Conservation (phyloP, 805 yeast species). For the Barnettozyma sp. region DNA sequence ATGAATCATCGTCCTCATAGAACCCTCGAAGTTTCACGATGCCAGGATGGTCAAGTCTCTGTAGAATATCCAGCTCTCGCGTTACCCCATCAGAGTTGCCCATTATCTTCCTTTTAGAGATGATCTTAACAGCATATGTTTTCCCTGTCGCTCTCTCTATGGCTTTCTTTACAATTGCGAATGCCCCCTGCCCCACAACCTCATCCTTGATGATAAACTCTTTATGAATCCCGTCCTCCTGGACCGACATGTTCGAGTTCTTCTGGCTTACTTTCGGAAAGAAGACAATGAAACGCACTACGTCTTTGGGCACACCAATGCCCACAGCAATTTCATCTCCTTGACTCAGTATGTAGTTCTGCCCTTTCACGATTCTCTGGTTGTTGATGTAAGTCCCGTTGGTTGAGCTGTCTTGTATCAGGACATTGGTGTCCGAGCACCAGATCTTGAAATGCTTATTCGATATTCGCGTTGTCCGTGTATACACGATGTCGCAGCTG, state of each 20-base stretch:
- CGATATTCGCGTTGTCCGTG: slow-evolving; percentile 59
- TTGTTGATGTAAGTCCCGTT: slow-evolving; percentile 90
- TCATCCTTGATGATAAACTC: slow-evolving; percentile 77
- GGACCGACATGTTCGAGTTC: slow-evolving; percentile 13
- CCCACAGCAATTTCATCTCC: slow-evolving; percentile 95
- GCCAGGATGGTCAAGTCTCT: slow-evolving; percentile 74
- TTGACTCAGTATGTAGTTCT: slow-evolving; percentile 74
- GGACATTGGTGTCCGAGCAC: slow-evolving; percentile 48
- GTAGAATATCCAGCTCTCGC: slow-evolving; percentile 76
- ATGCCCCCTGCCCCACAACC: slow-evolving; percentile 95
- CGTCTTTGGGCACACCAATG: slow-evolving; percentile 71
- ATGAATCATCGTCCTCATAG: slow-evolving; percentile 74
- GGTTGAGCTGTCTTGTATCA: slow-evolving; percentile 63
- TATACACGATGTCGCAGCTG: slow-evolving; percentile 55
- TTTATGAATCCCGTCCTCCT: slow-evolving; percentile 46
- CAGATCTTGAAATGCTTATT: slow-evolving; percentile 69
- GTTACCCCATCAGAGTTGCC: slow-evolving; percentile 77
- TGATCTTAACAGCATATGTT: slow-evolving; percentile 86
- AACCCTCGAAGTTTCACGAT: slow-evolving; percentile 79
- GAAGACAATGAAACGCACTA: slow-evolving; percentile 40
- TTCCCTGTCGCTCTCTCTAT: slow-evolving; percentile 80
- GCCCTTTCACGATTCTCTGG: slow-evolving; percentile 61
- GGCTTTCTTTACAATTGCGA: slow-evolving; percentile 91
- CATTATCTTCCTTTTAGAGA: slow-evolving; percentile 71
- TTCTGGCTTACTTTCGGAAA: slow-evolving; percentile 21